These are phyloP conservation scores for Rhododendron ferrugineum DNA, from an alignment of 148 eudicot species.

Conservation along the genomic window DNA sequence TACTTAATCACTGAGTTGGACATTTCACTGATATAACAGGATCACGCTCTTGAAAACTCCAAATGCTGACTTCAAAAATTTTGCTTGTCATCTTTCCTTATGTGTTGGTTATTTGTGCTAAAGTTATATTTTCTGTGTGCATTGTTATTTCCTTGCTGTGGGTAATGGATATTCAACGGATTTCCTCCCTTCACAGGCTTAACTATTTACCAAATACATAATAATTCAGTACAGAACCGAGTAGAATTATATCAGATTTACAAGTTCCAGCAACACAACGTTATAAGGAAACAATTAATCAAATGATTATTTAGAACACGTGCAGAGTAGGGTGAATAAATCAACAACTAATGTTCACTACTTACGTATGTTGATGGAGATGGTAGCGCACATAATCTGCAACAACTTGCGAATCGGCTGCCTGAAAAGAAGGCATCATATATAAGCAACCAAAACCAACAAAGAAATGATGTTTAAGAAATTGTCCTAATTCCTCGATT, in stretches of 20 bases:
- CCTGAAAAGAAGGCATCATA: slow-evolving; percentile 41
- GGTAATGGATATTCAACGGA: background rate
- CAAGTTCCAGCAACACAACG: background rate
- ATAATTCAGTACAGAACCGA: background rate
- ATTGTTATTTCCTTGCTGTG: background rate
- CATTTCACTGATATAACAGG: no score
- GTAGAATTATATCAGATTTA: background rate
- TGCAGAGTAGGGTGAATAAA: background rate
- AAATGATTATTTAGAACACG: background rate
- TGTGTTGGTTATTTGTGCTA: background rate
- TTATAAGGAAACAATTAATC: background rate
- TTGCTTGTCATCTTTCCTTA: no score
- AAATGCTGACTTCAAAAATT: background rate
- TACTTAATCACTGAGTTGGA: no score
- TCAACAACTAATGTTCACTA: slow-evolving; percentile 23
- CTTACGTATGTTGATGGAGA: slow-evolving; percentile 99
- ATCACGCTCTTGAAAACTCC: background rate
- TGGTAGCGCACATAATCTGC: slow-evolving; percentile 91
- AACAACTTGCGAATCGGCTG: slow-evolving; percentile 91
- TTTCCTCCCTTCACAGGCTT: background rate
- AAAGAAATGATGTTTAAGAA: background rate
- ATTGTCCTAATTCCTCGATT: background rate
- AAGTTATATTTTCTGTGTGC: no score
- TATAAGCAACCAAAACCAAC: background rate
- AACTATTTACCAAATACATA: background rate